Evolutionary conservation across 768 basidiomycete species (phyloP), one percentile per base, ranked within the genome.

Genomic region (Serendipita sp.): DNA sequence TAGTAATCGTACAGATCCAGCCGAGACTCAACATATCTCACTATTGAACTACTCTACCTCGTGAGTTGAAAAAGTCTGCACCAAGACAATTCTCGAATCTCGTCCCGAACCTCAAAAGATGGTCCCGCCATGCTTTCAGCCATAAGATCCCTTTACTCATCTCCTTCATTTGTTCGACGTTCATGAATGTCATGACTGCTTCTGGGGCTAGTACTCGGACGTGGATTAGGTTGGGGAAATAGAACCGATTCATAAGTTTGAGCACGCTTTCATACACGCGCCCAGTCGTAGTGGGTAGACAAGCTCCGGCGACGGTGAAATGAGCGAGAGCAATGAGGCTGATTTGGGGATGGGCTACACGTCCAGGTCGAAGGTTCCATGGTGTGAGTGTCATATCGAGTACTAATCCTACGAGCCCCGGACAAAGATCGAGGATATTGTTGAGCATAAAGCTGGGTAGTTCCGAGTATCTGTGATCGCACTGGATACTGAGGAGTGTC

Each of bases 171-270:
- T 36, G 23, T 36, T 30, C 56, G 23, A 38, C 28, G 56, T 36
- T 60, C 56, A 60, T 60, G 16, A 60, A 60, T 36, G 56, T 60
- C 56, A 28, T 23, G 56, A 60, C 56, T n/a, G 56, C 56, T 36
- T 60, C 32, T 63, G 65, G 18, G 64, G 56, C 63, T 63, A 68
- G 45, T 60, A 63, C 1, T 36, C 3, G 16, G 58, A 62, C n/a
- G 66, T 44, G 35, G 63, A 45, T 18, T 66, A 36, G 16, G 38
- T 1, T 13, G 35, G 44, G 30, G 51, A 15, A 2, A 34, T 23
- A 34, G 36, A 47, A 3, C n/a, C 45, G 4, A 44, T 44, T 60
- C 56, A 60, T 60, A 32, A 60, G 35, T 35, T 60, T 60, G 28
- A 60, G 56, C 28, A 60, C 56, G 23, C 23, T 28, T 60, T 60